Evolutionary conservation across 73 alveolate genomes (phyloP), one percentile per base, ranked within the genome.

Genomic region (Diophrys sp.): DNA sequence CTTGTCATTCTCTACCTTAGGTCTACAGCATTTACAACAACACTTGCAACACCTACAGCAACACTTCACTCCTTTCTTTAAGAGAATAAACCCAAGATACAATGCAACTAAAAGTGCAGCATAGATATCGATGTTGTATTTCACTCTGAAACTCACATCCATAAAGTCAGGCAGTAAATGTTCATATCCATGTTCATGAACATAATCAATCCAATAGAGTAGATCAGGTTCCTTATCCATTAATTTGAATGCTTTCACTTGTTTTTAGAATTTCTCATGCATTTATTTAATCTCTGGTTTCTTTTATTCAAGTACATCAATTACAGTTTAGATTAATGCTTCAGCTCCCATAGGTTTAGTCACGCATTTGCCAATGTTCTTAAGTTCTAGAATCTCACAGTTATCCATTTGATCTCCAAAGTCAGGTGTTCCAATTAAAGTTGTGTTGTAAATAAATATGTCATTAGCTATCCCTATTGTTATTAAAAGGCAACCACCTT

Each of bases 181-280:
- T 11, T 62, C 72, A n/a, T 23, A 23, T 62, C 72, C 72, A 29
- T 23, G n/a, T 25, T 62, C 29, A 14, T 2, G 8, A 11, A 29
- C 55, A 24, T 68, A 68, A 28, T 68, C 54, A 26, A 68, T 31
- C 75, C 75, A 68, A 55, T 68, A 68, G 30, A 68, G 2, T 31
- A 68, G 29, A 31, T 68, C 75, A 18, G 2, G 23, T 18, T 31
- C 75, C 75, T 28, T 68, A 23, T 68, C 29, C 75, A 2, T 68
- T 23, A 5, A 25, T 68, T 28, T 29, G 5, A 68, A 5, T 68
- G 24, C 23, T 28, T 25, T 68, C 2, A n/a, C 5, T 2, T 26
- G 24, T 68, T 68, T 29, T 18, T 18, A n/a, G 26, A 68, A 31
- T 2, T 68, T 68, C 24, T 18, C 1, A 44, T 2, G 5, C 34